Evolutionary conservation across 164 flowering plant genomes (phyloP).

Genomic region (Tetracentron sinense): DNA sequence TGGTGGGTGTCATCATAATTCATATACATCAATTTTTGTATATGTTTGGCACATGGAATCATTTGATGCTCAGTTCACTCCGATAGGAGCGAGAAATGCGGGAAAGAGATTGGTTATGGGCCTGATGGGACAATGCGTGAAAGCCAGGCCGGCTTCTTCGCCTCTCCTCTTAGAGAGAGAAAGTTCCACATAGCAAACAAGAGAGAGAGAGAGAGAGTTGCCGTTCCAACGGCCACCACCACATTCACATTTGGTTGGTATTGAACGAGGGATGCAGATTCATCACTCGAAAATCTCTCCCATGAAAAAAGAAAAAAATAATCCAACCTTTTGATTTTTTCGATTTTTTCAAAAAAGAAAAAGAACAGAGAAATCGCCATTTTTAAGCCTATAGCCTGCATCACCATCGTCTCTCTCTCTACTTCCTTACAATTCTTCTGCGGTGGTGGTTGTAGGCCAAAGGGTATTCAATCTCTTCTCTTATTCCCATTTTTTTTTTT

Average conservation of each 20-base stretch:
- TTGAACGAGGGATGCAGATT: neutral
- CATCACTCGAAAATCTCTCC: neutral
- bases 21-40: too few relatives aligned
- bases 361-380: neutral
- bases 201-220: conserved; percentile 2
- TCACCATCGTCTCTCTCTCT: conserved; percentile 3
- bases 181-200: neutral
- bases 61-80: too few relatives aligned
- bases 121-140: neutral
- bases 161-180: neutral
- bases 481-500: neutral
- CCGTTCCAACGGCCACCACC: neutral
- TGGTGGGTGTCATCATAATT: too few relatives aligned
- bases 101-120: neutral
- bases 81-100: neutral
- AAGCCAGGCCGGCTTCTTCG: neutral
- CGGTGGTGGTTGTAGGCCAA: conserved; percentile 4
- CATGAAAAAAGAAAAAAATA: neutral
- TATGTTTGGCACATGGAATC: too few relatives aligned
- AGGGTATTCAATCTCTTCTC: neutral
- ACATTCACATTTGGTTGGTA: neutral
- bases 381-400: neutral
- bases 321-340: neutral
- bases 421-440: neutral
- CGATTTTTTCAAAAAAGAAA: neutral